These are phyloP conservation scores for Cercospora nicotianae DNA, from an alignment of 2,329 filamentous ascomycete genomes.

Conservation along the genomic window DNA sequence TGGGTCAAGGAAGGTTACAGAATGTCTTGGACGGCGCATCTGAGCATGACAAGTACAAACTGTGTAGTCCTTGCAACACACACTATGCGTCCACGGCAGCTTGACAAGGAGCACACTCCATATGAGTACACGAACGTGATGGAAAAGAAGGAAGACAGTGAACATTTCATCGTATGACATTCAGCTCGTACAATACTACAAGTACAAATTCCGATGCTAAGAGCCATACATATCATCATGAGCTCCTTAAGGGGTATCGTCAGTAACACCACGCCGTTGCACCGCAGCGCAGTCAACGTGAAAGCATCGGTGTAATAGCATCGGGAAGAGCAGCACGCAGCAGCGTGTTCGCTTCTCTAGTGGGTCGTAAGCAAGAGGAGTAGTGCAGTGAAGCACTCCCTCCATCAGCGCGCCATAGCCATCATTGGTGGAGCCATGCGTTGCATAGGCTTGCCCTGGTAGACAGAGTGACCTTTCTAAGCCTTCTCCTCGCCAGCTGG, in stretches of 20 bases:
- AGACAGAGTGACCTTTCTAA: slow-evolving; percentile 28
- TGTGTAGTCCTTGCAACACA: too few relatives aligned
- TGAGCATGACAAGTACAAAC: too few relatives aligned
- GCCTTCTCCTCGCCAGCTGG: slow-evolving; percentile 38
- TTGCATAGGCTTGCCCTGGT: slow-evolving; percentile 22
- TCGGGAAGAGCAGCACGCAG: not conserved
- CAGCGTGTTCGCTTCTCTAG: slow-evolving; percentile 5
- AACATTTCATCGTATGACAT: slow-evolving; percentile 17
- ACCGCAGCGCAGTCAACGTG: not conserved
- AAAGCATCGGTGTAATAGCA: not conserved
- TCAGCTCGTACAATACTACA: slow-evolving; percentile 18
- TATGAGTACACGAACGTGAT: not conserved
- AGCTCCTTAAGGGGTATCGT: slow-evolving; percentile 30
- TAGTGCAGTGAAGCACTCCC: slow-evolving; percentile 20
- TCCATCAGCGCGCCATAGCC: slow-evolving; percentile 21
- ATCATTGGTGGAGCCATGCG: slow-evolving; percentile 19
- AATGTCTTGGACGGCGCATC: too few relatives aligned
- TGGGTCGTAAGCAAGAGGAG: slow-evolving; percentile 15
- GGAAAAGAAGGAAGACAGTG: not conserved
- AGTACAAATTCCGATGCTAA: slow-evolving; percentile 21
- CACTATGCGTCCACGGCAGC: not conserved
- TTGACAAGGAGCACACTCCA: not conserved
- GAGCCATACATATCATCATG: slow-evolving; percentile 19
- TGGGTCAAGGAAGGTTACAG: too few relatives aligned
- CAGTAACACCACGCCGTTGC: slow-evolving; percentile 22